phyloP scores from a whole-genome alignment of 768 basidiomycete species.

The Phylloporus arenicola region DNA sequence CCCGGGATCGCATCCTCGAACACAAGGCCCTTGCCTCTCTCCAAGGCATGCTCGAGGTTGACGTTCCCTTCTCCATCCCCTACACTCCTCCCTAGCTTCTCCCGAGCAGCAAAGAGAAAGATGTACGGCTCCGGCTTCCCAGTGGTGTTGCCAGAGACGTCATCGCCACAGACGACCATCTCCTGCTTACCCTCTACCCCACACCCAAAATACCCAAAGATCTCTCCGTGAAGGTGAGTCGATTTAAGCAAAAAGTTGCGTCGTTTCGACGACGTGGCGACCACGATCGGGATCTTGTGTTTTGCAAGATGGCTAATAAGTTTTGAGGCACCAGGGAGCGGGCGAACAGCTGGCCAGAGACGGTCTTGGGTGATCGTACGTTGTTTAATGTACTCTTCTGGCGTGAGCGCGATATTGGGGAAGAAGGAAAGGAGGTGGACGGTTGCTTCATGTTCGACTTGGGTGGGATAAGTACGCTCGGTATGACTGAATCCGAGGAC shows the following conservation, averaged over 20 bases:
- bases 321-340: conserved; percentile 67
- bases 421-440: conserved; percentile 72
- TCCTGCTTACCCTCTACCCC: conserved; percentile 27
- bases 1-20: conserved; percentile 81
- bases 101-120: conserved; percentile 67
- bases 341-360: conserved; percentile 62
- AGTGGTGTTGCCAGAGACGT: conserved; percentile 45
- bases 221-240: conserved; percentile 45
- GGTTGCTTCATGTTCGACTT: conserved; percentile 62
- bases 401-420: conserved; percentile 61
- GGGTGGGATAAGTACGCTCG: not conserved
- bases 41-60: conserved; percentile 35
- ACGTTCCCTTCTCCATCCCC: conserved; percentile 38
- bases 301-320: conserved; percentile 67
- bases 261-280: conserved; percentile 72
- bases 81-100: conserved; percentile 50
- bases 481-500: conserved; percentile 7
- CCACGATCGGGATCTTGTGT: conserved; percentile 68
- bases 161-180: conserved; percentile 69
- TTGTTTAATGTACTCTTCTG: conserved; percentile 54
- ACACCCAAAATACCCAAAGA: conserved; percentile 42
- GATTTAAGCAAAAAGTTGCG: conserved; percentile 68
- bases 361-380: conserved; percentile 55
- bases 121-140: conserved; percentile 85
- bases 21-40: conserved; percentile 62